Base-by-base conservation (phyloP, 1,284 basidiomycete species). In the Cutaneotrichosporon curvatum region DNA sequence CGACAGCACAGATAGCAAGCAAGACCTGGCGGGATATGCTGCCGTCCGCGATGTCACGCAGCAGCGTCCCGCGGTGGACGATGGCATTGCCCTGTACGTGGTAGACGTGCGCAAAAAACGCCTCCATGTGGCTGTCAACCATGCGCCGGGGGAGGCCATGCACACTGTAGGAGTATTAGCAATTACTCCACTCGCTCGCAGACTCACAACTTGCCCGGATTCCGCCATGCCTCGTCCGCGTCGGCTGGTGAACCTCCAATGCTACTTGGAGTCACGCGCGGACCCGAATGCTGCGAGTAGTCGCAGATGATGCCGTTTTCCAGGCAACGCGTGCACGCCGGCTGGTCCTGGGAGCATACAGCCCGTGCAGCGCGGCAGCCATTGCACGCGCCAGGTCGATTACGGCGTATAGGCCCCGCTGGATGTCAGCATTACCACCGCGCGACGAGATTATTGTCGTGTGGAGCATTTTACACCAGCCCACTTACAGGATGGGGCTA, bases 51-150 rank as follows among this genome's bases (percentile, higher is more conserved):
- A 58, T 43, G 19, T 47, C 49, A n/a, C 46, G 43, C 36, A 47
- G 40, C 5, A 56, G 40, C 2, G 56, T 51, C 4, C 46, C 51
- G 5, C 51, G 51, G 37, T 58, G 56, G 12, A 58, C 39, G 14
- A 56, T 40, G 11, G 56, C 56, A 25, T 56, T 56, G 12, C 41
- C 51, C 21, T 58, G 56, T 4, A 46, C 23, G 12, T 48, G 54
- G 22, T 58, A 56, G 15, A 58, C 44, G 34, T 53, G 45, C 2
- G 45, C 37, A 36, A 53, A 58, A 31, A 47, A 58, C 4, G 53
- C 56, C 21, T 58, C 54, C 32, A 58, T 34, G 32, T 58, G 54
- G 4, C 39, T 37, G 18, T 55, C 50, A n/a, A 58, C 28, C 6
- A 53, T n/a, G 4, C 33, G 21, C 4, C 47, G 53, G 0, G 53